phyloP scores from a whole-genome alignment of 208 protist genomes.

The Leishmania arabica region DNA sequence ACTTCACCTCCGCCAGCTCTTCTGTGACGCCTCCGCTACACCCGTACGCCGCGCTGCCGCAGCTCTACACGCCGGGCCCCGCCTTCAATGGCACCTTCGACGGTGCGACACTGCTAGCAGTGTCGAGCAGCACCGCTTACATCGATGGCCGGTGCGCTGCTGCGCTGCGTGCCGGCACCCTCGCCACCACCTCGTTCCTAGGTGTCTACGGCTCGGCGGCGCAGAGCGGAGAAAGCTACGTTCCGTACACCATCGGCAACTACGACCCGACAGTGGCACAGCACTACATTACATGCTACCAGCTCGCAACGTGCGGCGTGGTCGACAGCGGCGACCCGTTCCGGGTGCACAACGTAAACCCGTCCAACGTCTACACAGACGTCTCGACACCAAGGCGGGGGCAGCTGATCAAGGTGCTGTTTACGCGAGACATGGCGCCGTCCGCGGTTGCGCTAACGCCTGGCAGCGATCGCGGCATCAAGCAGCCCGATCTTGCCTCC shows the following conservation, averaged over 20 bases:
- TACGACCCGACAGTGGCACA: slow-evolving; percentile 56
- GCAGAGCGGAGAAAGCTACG: slow-evolving; percentile 16
- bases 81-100: slow-evolving; percentile 75
- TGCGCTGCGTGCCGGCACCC: slow-evolving; percentile 30
- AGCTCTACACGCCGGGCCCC: slow-evolving; percentile 54
- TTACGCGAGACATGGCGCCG: slow-evolving; percentile 46
- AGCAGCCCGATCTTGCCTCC: slow-evolving; percentile 48
- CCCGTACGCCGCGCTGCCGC: slow-evolving; percentile 50
- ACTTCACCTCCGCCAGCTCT: slow-evolving; percentile 32
- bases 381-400: slow-evolving; percentile 57
- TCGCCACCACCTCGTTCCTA: slow-evolving; percentile 19
- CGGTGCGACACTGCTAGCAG: slow-evolving; percentile 42
- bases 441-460: slow-evolving; percentile 52
- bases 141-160: slow-evolving; percentile 67
- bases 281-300: slow-evolving; percentile 76
- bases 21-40: slow-evolving; percentile 29
- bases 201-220: slow-evolving; percentile 45
- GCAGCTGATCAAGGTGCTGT: slow-evolving; percentile 74
- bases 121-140: slow-evolving; percentile 44
- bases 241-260: slow-evolving; percentile 60
- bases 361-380: slow-evolving; percentile 35
- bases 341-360: slow-evolving; percentile 62
- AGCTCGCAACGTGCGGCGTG: slow-evolving; percentile 58
- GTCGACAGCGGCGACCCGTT: slow-evolving; percentile 63
- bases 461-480: slow-evolving; percentile 55